Conservation (phyloP, 371 early-diverging fungal species). For the Polyrhizophydium stewartii region DNA sequence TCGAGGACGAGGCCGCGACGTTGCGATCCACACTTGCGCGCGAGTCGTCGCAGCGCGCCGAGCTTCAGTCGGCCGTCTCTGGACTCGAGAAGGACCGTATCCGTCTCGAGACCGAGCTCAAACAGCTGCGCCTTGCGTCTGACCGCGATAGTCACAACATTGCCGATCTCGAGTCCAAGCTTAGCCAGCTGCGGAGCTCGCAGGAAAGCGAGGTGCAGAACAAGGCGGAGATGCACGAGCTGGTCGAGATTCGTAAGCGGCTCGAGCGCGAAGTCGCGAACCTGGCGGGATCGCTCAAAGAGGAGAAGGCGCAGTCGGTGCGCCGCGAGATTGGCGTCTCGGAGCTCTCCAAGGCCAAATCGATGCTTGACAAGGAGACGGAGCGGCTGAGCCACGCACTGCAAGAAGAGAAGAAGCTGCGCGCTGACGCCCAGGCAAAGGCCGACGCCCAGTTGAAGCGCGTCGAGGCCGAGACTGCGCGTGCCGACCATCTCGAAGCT, state of each 20-base stretch:
- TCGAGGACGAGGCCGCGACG: conserved; percentile 11
- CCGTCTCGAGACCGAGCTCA: conserved; percentile 15
- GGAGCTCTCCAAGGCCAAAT: conserved; percentile 18
- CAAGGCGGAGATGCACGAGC: conserved; percentile 6
- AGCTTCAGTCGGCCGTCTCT: conserved; percentile 13
- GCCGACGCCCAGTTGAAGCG: conserved; percentile 2
- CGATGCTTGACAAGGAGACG: conserved; percentile 19
- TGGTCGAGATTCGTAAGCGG: conserved; percentile 4
- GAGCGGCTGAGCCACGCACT: conserved; percentile 12
- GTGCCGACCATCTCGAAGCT: neutral
- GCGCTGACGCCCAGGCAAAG: neutral
- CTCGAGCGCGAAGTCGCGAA: conserved; percentile 1
- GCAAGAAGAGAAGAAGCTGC: conserved; percentile 8
- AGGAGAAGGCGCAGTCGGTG: neutral
- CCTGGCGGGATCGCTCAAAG: neutral
- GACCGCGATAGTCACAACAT: conserved; percentile 14
- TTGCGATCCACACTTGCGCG: conserved; percentile 3
- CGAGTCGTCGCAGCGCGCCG: conserved; percentile 11
- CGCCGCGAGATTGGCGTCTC: conserved; percentile 2
- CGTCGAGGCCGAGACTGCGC: conserved; percentile 1
- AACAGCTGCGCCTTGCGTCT: conserved; percentile 5
- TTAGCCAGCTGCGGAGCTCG: conserved; percentile 12
- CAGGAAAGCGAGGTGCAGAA: conserved; percentile 11
- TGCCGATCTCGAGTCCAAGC: conserved; percentile 19
- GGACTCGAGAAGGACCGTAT: conserved; percentile 18